phyloP scores from a whole-genome alignment of 768 basidiomycete genomes.

The Solioccasus polychromus region DNA sequence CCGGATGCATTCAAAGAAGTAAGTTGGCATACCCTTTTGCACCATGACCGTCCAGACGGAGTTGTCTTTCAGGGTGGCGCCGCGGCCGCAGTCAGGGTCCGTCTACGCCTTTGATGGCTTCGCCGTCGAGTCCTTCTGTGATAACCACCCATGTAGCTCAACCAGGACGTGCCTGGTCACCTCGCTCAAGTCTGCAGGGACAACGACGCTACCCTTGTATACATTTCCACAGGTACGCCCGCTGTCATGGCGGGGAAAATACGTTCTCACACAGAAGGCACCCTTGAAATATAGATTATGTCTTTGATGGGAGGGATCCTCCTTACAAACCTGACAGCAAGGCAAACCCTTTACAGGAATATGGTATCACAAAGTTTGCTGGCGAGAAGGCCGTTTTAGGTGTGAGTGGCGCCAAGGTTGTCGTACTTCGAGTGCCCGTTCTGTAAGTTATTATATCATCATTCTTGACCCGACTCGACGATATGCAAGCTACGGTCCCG shows the following conservation, averaged over 20 bases:
- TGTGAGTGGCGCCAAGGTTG: slow-evolving; percentile 51
- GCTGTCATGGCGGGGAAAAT: not conserved
- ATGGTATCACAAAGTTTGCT: slow-evolving; percentile 82
- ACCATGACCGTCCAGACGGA: not conserved
- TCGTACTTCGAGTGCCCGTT: slow-evolving; percentile 87
- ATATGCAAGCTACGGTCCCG: slow-evolving; percentile 76
- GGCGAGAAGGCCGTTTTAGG: slow-evolving; percentile 79
- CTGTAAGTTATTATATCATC: slow-evolving; percentile 47
- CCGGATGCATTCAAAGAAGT: slow-evolving; percentile 94
- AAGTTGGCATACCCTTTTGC: slow-evolving; percentile 15
- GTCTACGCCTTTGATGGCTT: slow-evolving; percentile 9
- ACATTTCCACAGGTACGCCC: slow-evolving; percentile 82
- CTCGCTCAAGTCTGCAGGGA: slow-evolving; percentile 66
- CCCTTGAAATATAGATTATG: slow-evolving; percentile 65
- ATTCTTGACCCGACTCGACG: slow-evolving; percentile 1
- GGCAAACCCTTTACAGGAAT: slow-evolving; percentile 85
- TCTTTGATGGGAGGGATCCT: slow-evolving; percentile 91
- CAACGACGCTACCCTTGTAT: slow-evolving; percentile 70
- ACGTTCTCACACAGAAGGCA: slow-evolving; percentile 6
- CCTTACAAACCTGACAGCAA: slow-evolving; percentile 75
- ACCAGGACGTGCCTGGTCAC: slow-evolving; percentile 69
- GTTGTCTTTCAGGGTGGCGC: slow-evolving; percentile 47
- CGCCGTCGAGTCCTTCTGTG: not conserved
- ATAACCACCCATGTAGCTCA: slow-evolving; percentile 52
- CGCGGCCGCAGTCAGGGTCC: slow-evolving; percentile 59